phyloP scores from a whole-genome alignment of 2,329 filamentous ascomycete species.

The Cladosporium oxysporum region DNA sequence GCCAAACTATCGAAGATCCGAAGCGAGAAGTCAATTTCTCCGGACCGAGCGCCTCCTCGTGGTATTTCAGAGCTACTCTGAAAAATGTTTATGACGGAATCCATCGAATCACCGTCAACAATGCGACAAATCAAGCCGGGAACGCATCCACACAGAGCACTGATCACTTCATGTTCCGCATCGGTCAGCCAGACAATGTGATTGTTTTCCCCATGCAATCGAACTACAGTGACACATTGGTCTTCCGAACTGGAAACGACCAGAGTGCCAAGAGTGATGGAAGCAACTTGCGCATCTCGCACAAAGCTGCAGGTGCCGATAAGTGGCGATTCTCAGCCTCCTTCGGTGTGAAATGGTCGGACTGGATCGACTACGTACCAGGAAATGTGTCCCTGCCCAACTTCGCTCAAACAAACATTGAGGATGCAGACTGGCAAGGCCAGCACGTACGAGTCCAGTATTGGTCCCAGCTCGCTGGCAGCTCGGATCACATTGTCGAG shows the following conservation, averaged over 20 bases:
- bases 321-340: conserved; percentile 64
- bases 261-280: conserved; percentile 26
- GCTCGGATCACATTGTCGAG: conserved; percentile 62
- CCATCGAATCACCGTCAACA: conserved; percentile 59
- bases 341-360: conserved; percentile 60
- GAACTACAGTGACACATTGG: conserved; percentile 59
- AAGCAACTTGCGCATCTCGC: conserved; percentile 36
- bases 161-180: conserved; percentile 65
- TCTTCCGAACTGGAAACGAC: conserved; percentile 42
- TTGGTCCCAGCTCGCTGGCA: conserved; percentile 61
- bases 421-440: conserved; percentile 59
- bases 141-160: conserved; percentile 50
- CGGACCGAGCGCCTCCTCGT: conserved; percentile 57
- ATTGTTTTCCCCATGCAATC: conserved; percentile 58
- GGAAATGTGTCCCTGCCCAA: conserved; percentile 51
- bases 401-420: conserved; percentile 59
- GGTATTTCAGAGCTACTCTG: conserved; percentile 57
- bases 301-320: conserved; percentile 62
- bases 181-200: conserved; percentile 60
- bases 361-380: conserved; percentile 58
- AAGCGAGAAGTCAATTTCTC: conserved; percentile 43
- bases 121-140: conserved; percentile 49
- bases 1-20: conserved; percentile 42
- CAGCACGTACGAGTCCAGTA: conserved; percentile 66
- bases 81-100: conserved; percentile 61